Conservation (phyloP, 2,329 filamentous ascomycete genomes). For the Fusarium dlaminii region DNA sequence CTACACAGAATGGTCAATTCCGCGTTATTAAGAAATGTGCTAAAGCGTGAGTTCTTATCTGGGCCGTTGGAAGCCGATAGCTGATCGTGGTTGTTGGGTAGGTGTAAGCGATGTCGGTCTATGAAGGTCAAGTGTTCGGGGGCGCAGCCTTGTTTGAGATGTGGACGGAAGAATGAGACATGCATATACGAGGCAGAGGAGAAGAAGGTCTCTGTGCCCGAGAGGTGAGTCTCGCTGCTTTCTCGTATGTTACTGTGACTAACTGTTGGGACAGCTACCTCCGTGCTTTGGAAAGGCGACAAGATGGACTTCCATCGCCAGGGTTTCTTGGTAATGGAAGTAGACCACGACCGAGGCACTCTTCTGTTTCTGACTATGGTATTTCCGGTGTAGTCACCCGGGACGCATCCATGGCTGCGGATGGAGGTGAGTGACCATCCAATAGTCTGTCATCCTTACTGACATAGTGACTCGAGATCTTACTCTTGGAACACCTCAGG, state of each 20-base stretch:
- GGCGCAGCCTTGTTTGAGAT: constrained; percentile 37
- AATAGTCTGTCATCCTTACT: neutral
- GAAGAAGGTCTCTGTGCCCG: constrained; percentile 39
- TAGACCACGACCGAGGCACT: constrained; percentile 15
- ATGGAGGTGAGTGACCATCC: neutral
- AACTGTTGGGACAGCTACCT: constrained; percentile 27
- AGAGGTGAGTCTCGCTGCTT: constrained; percentile 15
- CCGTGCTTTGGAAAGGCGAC: constrained; percentile 32
- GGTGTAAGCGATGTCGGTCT: constrained; percentile 41
- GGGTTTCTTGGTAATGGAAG: neutral
- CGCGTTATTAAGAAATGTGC: constrained; percentile 38
- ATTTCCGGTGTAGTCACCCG: neutral
- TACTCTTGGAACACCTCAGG: constrained; percentile 14
- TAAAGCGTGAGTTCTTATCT: constrained; percentile 31
- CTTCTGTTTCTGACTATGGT: constrained; percentile 33
- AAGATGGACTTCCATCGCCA: constrained; percentile 24
- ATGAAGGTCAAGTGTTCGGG: constrained; percentile 44
- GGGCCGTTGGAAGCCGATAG: neutral
- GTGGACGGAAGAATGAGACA: constrained; percentile 36
- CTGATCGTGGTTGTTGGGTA: constrained; percentile 25
- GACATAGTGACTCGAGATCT: neutral
- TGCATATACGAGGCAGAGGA: constrained; percentile 39
- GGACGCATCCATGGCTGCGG: neutral
- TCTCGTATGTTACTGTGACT: neutral
- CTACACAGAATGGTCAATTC: constrained; percentile 7